Percentiles rank a stretch among this genome's conserved stretches.
phyloP scores from a whole-genome alignment of 768 basidiomycete species.

The Coprinopsis sp. region DNA sequence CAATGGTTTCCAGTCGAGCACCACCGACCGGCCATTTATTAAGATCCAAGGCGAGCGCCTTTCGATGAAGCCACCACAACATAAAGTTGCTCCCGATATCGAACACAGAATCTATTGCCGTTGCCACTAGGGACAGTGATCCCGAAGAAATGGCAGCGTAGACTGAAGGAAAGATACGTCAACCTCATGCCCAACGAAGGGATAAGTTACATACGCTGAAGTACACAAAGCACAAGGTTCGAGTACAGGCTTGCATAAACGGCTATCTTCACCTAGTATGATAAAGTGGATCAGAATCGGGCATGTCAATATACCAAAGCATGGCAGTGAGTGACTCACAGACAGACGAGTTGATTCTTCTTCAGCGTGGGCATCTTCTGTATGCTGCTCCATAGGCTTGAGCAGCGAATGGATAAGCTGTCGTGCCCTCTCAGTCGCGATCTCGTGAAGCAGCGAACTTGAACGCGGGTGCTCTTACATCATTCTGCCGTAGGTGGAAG shows the following conservation, averaged over 20 bases:
- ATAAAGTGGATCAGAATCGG: neutral
- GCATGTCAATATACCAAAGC: slow-evolving; percentile 1
- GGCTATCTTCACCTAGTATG: slow-evolving; percentile 83
- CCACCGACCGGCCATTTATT: slow-evolving; percentile 94
- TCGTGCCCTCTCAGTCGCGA: neutral
- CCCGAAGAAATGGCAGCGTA: slow-evolving; percentile 86
- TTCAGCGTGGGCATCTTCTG: slow-evolving; percentile 70
- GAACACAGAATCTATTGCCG: slow-evolving; percentile 82
- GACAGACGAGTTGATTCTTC: slow-evolving; percentile 64
- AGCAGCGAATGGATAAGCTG: slow-evolving; percentile 85
- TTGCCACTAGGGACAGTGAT: slow-evolving; percentile 85
- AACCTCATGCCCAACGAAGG: neutral
- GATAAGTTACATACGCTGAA: slow-evolving; percentile 55
- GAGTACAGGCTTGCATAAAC: slow-evolving; percentile 76
- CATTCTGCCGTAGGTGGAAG: slow-evolving; percentile 71
- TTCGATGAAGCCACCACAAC: slow-evolving; percentile 74
- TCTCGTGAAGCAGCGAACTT: neutral
- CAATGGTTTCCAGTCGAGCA: slow-evolving; percentile 84
- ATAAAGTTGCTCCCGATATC: slow-evolving; percentile 82
- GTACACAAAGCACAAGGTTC: slow-evolving; percentile 66
- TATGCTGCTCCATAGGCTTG: slow-evolving; percentile 88
- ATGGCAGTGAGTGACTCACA: slow-evolving; percentile 34
- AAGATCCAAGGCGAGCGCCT: slow-evolving; percentile 63
- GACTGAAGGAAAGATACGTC: slow-evolving; percentile 39
- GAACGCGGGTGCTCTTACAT: slow-evolving; percentile 37